Evolutionary conservation across 2,329 filamentous ascomycete genomes (phyloP).

Genomic region (Arthroderma sp.): DNA sequence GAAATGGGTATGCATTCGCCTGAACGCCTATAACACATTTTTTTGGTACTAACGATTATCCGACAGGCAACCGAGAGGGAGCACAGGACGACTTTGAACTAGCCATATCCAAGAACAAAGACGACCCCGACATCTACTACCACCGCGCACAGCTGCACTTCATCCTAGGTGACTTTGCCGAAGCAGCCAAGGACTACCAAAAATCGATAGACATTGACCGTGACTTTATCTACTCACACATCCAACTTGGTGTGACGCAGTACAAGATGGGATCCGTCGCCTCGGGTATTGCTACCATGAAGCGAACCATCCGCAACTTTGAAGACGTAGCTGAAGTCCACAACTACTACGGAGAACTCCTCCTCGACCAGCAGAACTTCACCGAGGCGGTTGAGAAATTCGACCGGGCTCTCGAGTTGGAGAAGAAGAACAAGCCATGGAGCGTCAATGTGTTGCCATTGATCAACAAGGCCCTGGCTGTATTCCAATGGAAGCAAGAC

Average conservation of each 20-base stretch:
- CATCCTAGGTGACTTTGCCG: constrained; percentile 84
- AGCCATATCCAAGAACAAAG: constrained; percentile 69
- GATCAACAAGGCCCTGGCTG: constrained; percentile 93
- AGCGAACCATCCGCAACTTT: constrained; percentile 96
- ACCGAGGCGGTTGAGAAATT: constrained; percentile 95
- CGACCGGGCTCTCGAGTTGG: constrained; percentile 96
- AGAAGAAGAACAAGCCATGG: constrained; percentile 84
- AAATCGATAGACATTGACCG: constrained; percentile 95
- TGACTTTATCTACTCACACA: constrained; percentile 98
- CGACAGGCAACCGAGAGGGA: constrained; percentile 64
- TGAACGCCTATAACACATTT: not conserved
- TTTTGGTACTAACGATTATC: not conserved
- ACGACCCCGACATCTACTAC: constrained; percentile 96
- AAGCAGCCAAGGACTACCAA: constrained; percentile 96
- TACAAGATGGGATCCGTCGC: constrained; percentile 99
- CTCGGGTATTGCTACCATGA: constrained; percentile 96
- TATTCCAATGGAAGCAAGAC: constrained; percentile 98
- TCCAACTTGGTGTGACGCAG: constrained; percentile 96
- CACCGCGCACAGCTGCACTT: constrained; percentile 97
- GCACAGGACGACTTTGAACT: constrained; percentile 78
- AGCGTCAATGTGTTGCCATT: constrained; percentile 95
- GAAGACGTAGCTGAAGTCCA: constrained; percentile 93
- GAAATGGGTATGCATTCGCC: constrained; percentile 56
- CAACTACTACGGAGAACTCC: constrained; percentile 97
- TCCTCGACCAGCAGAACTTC: constrained; percentile 93